Evolutionary conservation across 495 filamentous ascomycete genomes (phyloP).

Genomic region (Aspergillus campestris): DNA sequence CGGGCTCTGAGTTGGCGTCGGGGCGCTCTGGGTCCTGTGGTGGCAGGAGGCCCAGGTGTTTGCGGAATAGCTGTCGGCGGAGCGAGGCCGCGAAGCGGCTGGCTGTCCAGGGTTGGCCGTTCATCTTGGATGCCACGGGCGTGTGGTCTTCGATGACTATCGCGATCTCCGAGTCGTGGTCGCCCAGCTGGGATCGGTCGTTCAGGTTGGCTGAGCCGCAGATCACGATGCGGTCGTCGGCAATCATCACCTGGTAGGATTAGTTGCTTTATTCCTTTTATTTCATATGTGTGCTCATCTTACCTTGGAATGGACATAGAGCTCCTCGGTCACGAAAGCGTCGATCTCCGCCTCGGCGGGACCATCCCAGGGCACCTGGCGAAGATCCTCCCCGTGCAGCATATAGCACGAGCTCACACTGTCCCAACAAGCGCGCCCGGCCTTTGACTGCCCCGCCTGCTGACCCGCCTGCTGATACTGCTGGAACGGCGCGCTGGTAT

Average conservation of each 20-base stretch:
- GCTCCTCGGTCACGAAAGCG: constrained; percentile 85
- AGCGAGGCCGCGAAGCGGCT: constrained; percentile 77
- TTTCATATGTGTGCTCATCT: background rate
- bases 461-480: constrained; percentile 63
- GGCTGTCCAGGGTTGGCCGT: constrained; percentile 58
- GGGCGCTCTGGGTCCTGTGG: constrained; percentile 57
- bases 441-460: constrained; percentile 23
- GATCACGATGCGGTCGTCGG: constrained; percentile 82
- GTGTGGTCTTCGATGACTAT: constrained; percentile 71
- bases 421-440: constrained; percentile 53
- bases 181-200: constrained; percentile 84
- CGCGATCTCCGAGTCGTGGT: constrained; percentile 81
- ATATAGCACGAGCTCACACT: constrained; percentile 78
- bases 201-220: constrained; percentile 92
- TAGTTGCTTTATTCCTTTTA: constrained; percentile 3
- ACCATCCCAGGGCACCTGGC: constrained; percentile 67
- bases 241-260: constrained; percentile 61
- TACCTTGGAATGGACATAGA: constrained; percentile 89
- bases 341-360: constrained; percentile 66
- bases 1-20: constrained; percentile 66
- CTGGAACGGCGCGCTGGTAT: constrained; percentile 38
- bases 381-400: constrained; percentile 68
- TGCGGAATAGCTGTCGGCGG: constrained; percentile 78
- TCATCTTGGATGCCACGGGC: constrained; percentile 61
- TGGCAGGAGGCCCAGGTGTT: constrained; percentile 79